These are phyloP conservation scores for Trichoderma sp. DNA, from an alignment of 2,329 filamentous ascomycete species.

Conservation along the genomic window DNA sequence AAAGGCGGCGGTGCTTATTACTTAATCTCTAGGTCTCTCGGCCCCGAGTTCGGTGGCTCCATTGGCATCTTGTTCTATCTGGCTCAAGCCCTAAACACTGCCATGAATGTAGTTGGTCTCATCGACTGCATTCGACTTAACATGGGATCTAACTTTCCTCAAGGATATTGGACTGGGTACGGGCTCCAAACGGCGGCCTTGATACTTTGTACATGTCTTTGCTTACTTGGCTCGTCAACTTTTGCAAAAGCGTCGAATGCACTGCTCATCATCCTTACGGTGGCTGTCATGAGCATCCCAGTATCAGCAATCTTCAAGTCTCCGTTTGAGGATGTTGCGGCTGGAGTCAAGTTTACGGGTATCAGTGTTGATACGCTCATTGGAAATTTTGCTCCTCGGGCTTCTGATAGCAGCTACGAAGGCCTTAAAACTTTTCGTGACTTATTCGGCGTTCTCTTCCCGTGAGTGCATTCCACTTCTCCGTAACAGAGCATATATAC, in stretches of 20 bases:
- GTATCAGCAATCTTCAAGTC: conserved; percentile 70
- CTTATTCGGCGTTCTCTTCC: conserved; percentile 85
- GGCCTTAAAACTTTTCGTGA: conserved; percentile 75
- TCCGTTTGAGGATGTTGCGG: conserved; percentile 66
- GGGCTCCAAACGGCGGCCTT: conserved; percentile 74
- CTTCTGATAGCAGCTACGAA: conserved; percentile 62
- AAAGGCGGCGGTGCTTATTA: conserved; percentile 88
- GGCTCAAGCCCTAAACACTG: conserved; percentile 86
- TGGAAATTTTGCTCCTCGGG: conserved; percentile 75
- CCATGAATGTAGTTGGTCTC: conserved; percentile 84
- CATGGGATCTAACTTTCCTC: conserved; percentile 67
- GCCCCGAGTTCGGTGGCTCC: conserved; percentile 85
- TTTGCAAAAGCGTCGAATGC: conserved; percentile 82
- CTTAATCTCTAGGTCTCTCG: conserved; percentile 81
- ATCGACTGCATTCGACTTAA: conserved; percentile 82
- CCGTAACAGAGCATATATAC: conserved; percentile 30
- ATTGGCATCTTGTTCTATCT: conserved; percentile 88
- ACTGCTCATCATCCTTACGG: conserved; percentile 69
- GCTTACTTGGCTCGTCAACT: conserved; percentile 76
- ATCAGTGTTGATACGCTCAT: conserved; percentile 70
- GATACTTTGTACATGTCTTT: conserved; percentile 72
- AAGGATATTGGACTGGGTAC: conserved; percentile 78
- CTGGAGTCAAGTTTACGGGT: conserved; percentile 77
- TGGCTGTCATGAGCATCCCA: conserved; percentile 81
- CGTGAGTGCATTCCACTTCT: conserved; percentile 44